Conservation (phyloP, 257 asterid genomes). For the Haberlea rhodopensis region DNA sequence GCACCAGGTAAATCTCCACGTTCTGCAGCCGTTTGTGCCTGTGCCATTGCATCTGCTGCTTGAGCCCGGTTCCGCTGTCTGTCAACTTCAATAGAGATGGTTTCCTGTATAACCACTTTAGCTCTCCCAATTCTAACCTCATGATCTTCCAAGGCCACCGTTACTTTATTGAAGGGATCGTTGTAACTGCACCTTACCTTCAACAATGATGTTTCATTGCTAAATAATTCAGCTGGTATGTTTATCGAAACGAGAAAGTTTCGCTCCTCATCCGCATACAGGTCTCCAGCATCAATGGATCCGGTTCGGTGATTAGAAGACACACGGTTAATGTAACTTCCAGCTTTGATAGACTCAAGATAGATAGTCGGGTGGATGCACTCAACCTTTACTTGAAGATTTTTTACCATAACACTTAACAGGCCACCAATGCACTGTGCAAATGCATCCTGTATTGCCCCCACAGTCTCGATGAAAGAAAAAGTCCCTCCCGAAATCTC, state of each 20-base stretch:
- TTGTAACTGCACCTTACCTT: conserved; percentile 12
- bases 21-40: conserved; percentile 19
- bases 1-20: conserved; percentile 18
- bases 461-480: conserved; percentile 4
- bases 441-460: conserved; percentile 13
- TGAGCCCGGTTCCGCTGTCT: conserved; percentile 17
- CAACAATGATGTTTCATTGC: conserved; percentile 16
- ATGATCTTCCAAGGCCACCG: conserved; percentile 8
- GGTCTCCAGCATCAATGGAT: conserved; percentile 16
- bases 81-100: conserved; percentile 8
- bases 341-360: conserved; percentile 2
- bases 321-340: conserved; percentile 4
- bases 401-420: conserved; percentile 15
- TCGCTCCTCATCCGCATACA: conserved; percentile 26
- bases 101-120: conserved; percentile 6
- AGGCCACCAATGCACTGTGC: too few relatives aligned
- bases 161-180: conserved; percentile 13
- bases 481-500: conserved; percentile 15
- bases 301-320: conserved; percentile 6
- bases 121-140: conserved; percentile 18
- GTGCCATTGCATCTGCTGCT: conserved; percentile 22
- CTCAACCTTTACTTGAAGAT: conserved; percentile 6
- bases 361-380: conserved; percentile 10
- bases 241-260: conserved; percentile 18
- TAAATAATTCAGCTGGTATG: conserved; percentile 7